These are phyloP conservation scores for Botryotinia globosa DNA, from an alignment of 2,329 filamentous ascomycete genomes.

Conservation along the genomic window DNA sequence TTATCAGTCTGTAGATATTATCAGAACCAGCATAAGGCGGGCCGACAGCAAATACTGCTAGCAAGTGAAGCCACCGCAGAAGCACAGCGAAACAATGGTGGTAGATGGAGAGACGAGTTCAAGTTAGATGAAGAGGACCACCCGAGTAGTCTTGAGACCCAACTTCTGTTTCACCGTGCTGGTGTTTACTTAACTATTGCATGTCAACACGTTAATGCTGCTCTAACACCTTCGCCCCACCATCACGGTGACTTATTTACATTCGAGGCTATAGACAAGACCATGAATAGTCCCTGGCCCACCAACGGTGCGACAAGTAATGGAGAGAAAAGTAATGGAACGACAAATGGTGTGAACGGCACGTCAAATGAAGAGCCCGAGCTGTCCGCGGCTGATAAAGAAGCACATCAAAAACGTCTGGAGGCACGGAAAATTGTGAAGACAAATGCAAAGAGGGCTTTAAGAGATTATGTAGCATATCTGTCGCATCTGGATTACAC, in stretches of 20 bases:
- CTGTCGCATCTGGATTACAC: conserved; percentile 76
- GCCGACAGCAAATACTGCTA: conserved; percentile 49
- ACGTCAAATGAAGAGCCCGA: conserved; percentile 29
- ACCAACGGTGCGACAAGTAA: conserved; percentile 30
- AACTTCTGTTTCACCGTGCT: conserved; percentile 74
- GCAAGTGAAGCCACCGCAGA: conserved; percentile 41
- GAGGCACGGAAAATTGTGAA: conserved; percentile 69
- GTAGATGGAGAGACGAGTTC: conserved; percentile 47
- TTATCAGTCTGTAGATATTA: conserved; percentile 47
- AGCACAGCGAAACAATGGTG: conserved; percentile 36
- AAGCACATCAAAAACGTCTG: conserved; percentile 45
- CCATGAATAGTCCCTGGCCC: background rate
- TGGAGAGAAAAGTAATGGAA: conserved; percentile 2
- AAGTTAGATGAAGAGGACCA: conserved; percentile 62
- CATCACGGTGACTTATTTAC: conserved; percentile 25
- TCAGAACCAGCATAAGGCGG: conserved; percentile 37
- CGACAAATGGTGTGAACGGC: conserved; percentile 29
- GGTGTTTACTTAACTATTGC: conserved; percentile 70
- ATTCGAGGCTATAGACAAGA: background rate
- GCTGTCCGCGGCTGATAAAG: conserved; percentile 46
- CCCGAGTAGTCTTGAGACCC: conserved; percentile 70
- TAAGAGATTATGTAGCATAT: conserved; percentile 72
- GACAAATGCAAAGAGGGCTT: conserved; percentile 69
- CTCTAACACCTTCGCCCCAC: conserved; percentile 43
- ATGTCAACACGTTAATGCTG: conserved; percentile 59